A percentile compares a stretch with the other conserved stretches of the same genome.
Conservation (phyloP, 805 yeast species). For the Monosporozyma solicola region DNA sequence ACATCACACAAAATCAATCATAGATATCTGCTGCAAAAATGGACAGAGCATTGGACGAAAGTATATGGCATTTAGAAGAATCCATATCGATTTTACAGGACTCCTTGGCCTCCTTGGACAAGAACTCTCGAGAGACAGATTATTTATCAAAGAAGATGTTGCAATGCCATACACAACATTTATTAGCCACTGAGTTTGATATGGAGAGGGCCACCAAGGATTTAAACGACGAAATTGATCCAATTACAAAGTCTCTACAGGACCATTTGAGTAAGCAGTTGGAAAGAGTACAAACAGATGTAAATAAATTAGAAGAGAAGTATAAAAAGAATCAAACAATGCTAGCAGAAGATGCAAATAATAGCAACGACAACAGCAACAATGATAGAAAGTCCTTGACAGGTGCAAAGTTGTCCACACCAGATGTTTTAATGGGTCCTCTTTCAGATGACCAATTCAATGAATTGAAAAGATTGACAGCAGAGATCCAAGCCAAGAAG, state of each 20-base stretch:
- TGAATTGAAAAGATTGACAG: conserved; percentile 19
- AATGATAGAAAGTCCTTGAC: conserved; percentile 1
- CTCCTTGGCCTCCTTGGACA: conserved; percentile 15
- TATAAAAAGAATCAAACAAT: neutral
- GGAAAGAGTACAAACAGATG: conserved; percentile 20
- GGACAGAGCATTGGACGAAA: conserved; percentile 18
- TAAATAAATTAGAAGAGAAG: conserved; percentile 13
- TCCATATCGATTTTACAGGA: conserved; percentile 14
- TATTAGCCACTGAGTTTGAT: conserved; percentile 28
- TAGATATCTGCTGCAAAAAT: conserved; percentile 4
- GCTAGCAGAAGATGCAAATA: neutral
- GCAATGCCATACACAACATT: conserved; percentile 22
- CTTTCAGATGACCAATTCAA: conserved; percentile 27
- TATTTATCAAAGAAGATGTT: conserved; percentile 19
- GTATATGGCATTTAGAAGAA: conserved; percentile 17
- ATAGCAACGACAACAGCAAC: neutral
- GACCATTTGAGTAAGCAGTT: conserved; percentile 22
- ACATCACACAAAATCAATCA: neutral
- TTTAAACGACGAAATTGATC: conserved; percentile 27
- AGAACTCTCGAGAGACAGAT: conserved; percentile 14
- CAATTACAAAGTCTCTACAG: conserved; percentile 20
- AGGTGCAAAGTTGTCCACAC: conserved; percentile 11
- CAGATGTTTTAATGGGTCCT: conserved; percentile 26
- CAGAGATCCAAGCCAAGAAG: conserved; percentile 7
- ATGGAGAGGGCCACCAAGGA: conserved; percentile 28